These are phyloP conservation scores for Cryptococcus sp. DNA, from an alignment of 1,284 basidiomycete genomes.

Conservation along the genomic window DNA sequence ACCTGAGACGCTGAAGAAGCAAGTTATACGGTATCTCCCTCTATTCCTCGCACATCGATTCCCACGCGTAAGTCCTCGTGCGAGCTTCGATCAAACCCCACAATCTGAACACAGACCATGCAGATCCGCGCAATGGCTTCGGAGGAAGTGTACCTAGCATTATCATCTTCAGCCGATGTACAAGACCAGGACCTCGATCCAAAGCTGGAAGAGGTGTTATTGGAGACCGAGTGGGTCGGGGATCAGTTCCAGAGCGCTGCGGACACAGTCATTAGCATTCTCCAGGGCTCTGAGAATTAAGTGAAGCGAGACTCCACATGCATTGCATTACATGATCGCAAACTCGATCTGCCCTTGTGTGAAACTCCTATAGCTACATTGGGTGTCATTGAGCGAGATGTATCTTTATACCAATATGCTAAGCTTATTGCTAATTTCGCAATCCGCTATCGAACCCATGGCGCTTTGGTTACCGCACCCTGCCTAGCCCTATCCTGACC, in stretches of 20 bases:
- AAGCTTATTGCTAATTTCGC: neutral
- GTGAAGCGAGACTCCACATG: neutral
- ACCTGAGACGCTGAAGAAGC: slow-evolving; percentile 44
- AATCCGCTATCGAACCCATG: slow-evolving; percentile 17
- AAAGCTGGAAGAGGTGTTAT: slow-evolving; percentile 70
- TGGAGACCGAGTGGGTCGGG: slow-evolving; percentile 74
- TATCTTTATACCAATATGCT: neutral
- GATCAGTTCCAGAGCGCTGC: slow-evolving; percentile 16
- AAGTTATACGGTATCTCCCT: slow-evolving; percentile 58
- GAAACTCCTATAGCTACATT: neutral
- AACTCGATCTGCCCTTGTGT: neutral
- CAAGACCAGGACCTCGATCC: slow-evolving; percentile 73
- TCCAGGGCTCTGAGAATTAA: neutral
- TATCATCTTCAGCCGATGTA: slow-evolving; percentile 60
- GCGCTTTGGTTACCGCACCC: slow-evolving; percentile 15
- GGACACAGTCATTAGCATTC: slow-evolving; percentile 20
- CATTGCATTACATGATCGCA: neutral
- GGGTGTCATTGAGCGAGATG: neutral
- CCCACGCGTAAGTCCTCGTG: slow-evolving; percentile 64
- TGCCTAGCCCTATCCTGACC: neutral
- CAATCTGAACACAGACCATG: neutral
- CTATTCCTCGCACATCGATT: slow-evolving; percentile 73
- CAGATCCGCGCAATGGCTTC: slow-evolving; percentile 77
- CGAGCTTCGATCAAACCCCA: neutral
- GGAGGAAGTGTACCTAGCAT: slow-evolving; percentile 73